Conservation (phyloP, 2,329 filamentous ascomycete species). For the Nemania sp. region DNA sequence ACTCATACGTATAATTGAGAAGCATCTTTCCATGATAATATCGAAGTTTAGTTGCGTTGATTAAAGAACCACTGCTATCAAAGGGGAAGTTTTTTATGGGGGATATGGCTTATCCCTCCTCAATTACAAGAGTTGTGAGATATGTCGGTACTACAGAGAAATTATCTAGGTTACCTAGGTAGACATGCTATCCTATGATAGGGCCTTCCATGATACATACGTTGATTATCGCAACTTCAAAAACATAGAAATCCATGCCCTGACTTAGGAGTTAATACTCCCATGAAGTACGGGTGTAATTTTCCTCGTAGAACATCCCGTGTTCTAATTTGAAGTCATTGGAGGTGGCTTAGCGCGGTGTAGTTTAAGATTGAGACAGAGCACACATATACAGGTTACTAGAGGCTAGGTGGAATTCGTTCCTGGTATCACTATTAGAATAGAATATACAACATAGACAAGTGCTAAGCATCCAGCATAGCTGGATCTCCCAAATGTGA, state of each 20-base stretch:
- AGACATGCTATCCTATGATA: neutral
- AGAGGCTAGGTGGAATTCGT: neutral
- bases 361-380: neutral
- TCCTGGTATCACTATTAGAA: conserved; percentile 18
- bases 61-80: neutral
- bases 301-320: neutral
- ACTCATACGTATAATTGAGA: too few relatives aligned
- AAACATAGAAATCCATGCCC: neutral
- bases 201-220: neutral
- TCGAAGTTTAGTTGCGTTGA: neutral
- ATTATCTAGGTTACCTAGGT: neutral
- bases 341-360: neutral
- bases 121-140: neutral
- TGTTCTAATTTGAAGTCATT: neutral
- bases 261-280: neutral
- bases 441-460: neutral
- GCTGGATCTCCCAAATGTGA: neutral
- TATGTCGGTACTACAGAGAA: neutral
- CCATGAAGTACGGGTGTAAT: neutral
- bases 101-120: neutral
- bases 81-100: neutral
- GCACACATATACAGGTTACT: neutral
- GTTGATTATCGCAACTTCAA: neutral
- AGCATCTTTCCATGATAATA: neutral
- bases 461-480: conserved; percentile 6